Percentiles rank a stretch among this genome's conserved stretches.
phyloP scores from a whole-genome alignment of 192 early-diverging fungal genomes.

The Chytriomyces hyalinus region DNA sequence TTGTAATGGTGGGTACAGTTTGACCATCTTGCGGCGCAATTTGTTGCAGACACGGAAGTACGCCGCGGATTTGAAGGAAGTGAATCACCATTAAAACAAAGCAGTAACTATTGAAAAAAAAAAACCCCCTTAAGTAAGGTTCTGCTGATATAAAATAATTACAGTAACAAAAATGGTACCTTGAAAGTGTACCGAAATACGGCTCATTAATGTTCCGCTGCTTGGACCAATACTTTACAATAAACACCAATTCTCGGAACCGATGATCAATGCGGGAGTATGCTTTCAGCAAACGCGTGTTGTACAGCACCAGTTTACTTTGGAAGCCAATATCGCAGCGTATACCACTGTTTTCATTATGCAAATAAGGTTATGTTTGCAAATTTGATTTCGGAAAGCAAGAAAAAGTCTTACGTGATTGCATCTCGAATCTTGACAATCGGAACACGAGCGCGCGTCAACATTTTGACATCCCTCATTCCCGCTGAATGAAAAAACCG shows the following conservation, averaged over 20 bases:
- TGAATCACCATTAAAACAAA: conserved; percentile 49
- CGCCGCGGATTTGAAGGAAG: conserved; percentile 45
- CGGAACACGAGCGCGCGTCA: conserved; percentile 43
- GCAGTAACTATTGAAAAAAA: conserved; percentile 37
- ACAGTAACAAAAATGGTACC: conserved; percentile 36
- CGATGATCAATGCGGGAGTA: conserved; percentile 43
- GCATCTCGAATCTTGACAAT: conserved; percentile 48
- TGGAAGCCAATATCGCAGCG: conserved; percentile 40
- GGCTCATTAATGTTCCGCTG: conserved; percentile 46
- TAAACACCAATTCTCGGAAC: conserved; percentile 36
- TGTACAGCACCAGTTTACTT: conserved; percentile 38
- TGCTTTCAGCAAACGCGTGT: conserved; percentile 37
- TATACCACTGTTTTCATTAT: conserved; percentile 28
- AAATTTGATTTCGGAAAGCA: not conserved
- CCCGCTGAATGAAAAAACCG: conserved; percentile 6
- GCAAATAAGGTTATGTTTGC: not conserved
- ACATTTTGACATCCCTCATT: conserved; percentile 39
- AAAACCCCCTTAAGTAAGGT: not conserved
- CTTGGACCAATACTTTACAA: conserved; percentile 51
- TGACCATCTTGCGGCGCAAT: conserved; percentile 11
- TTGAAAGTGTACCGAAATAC: conserved; percentile 41
- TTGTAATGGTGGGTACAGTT: not conserved
- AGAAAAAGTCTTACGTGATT: conserved; percentile 23
- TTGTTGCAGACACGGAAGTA: conserved; percentile 44
- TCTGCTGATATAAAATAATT: not conserved